These are phyloP conservation scores for Eutrema yunnanense DNA, from an alignment of 345 rosid species.

Conservation along the genomic window DNA sequence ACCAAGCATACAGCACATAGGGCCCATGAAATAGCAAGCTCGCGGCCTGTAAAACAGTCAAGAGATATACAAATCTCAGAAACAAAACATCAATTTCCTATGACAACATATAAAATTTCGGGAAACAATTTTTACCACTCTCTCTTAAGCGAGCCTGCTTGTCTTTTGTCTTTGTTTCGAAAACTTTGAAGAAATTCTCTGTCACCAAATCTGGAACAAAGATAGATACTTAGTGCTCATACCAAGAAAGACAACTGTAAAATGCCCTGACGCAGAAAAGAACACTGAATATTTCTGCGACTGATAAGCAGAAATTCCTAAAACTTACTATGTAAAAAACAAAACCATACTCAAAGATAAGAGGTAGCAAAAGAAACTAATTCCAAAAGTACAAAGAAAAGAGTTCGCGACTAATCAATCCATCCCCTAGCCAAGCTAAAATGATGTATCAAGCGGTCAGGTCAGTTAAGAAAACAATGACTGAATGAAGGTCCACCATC, in stretches of 20 bases:
- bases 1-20: constrained; percentile 93
- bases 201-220: constrained; percentile 54
- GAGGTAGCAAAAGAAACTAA: neutral
- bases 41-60: constrained; percentile 44
- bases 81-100: constrained; percentile 11
- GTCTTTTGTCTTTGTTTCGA: constrained; percentile 81
- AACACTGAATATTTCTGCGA: neutral
- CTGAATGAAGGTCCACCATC: neutral
- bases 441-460: neutral
- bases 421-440: neutral
- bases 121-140: constrained; percentile 50
- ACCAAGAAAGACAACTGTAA: neutral
- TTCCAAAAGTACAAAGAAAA: neutral
- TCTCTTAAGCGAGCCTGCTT: constrained; percentile 65
- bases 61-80: constrained; percentile 10
- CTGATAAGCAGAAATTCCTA: neutral
- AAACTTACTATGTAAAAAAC: neutral
- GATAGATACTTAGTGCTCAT: constrained; percentile 22
- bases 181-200: constrained; percentile 62
- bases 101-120: neutral
- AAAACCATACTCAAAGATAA: neutral
- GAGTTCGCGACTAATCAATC: neutral
- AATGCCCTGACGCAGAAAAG: neutral
- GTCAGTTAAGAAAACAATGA: neutral
- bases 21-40: constrained; percentile 96